A percentile compares a stretch with the other conserved stretches of the same genome.
Conservation (phyloP, 257 asterid genomes). For the Handroanthus guayacan region DNA sequence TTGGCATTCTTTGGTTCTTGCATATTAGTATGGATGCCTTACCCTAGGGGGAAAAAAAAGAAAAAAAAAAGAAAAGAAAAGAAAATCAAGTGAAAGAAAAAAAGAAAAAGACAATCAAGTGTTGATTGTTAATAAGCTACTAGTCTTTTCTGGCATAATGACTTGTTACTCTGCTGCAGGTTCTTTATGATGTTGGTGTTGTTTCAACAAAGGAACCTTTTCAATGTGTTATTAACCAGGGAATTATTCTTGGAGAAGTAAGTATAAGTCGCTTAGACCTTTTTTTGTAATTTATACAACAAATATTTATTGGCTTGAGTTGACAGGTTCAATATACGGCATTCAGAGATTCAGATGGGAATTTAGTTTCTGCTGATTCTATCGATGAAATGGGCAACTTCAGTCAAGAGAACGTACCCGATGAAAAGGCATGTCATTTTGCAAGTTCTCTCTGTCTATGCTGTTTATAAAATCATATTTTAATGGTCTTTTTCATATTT, state of each 20-base stretch:
- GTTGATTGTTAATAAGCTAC: too few species aligned
- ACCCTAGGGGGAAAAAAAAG: neutral
- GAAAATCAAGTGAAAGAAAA: too few species aligned
- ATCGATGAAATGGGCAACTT: constrained; percentile 52
- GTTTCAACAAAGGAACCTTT: constrained; percentile 95
- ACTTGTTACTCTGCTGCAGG: constrained; percentile 54
- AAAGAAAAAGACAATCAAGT: too few species aligned
- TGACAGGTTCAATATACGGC: constrained; percentile 88
- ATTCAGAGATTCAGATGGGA: constrained; percentile 77
- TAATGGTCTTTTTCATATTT: constrained; percentile 10
- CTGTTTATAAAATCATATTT: constrained; percentile 14
- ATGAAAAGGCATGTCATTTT: constrained; percentile 63
- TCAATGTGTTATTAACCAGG: constrained; percentile 98
- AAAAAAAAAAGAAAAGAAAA: too few species aligned
- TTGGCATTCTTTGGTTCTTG: constrained; percentile 7
- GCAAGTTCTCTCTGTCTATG: constrained; percentile 7
- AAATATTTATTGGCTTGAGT: constrained; percentile 40
- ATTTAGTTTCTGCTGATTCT: constrained; percentile 80
- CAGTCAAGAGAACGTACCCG: constrained; percentile 75
- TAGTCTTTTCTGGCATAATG: constrained; percentile 26
- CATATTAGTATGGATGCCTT: neutral
- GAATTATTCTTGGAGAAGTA: constrained; percentile 98
- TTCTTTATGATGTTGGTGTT: constrained; percentile 90
- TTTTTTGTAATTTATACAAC: constrained; percentile 28
- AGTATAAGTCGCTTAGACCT: constrained; percentile 41